Conservation (phyloP, 2,329 filamentous ascomycete genomes). For the Conoideocrella luteorostrata region DNA sequence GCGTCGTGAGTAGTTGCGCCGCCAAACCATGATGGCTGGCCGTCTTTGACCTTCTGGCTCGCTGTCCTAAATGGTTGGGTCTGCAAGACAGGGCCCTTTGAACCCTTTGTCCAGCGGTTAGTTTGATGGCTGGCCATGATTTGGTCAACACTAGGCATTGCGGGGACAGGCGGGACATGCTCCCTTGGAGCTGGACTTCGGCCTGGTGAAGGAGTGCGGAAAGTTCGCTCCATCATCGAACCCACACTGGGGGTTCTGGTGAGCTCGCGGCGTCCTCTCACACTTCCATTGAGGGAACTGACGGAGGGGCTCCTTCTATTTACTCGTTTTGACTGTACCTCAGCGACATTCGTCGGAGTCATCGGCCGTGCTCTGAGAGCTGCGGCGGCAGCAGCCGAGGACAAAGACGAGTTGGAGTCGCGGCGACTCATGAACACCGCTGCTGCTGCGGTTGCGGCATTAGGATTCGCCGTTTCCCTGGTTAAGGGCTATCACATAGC, state of each 20-base stretch:
- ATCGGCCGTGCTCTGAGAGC: slow-evolving; percentile 73
- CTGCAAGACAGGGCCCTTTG: slow-evolving; percentile 35
- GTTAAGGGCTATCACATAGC: slow-evolving; percentile 50
- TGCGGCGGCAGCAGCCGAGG: slow-evolving; percentile 78
- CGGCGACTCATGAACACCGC: slow-evolving; percentile 67
- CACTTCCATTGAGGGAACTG: slow-evolving; percentile 56
- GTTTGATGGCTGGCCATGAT: slow-evolving; percentile 17
- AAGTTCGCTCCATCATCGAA: slow-evolving; percentile 86
- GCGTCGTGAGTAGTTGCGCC: slow-evolving; percentile 36
- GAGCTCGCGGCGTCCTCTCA: slow-evolving; percentile 37
- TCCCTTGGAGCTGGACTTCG: slow-evolving; percentile 33
- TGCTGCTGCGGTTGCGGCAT: slow-evolving; percentile 72
- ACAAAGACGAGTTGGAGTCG: slow-evolving; percentile 61
- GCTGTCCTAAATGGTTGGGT: slow-evolving; percentile 46
- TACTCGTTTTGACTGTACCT: slow-evolving; percentile 84
- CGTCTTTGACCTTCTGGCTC: slow-evolving; percentile 42
- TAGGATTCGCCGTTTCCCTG: slow-evolving; percentile 58
- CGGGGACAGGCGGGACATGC: slow-evolving; percentile 66
- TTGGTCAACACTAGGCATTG: slow-evolving; percentile 50
- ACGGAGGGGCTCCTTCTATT: slow-evolving; percentile 64
- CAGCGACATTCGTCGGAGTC: slow-evolving; percentile 71
- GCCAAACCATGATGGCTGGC: slow-evolving; percentile 43
- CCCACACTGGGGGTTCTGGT: slow-evolving; percentile 62
- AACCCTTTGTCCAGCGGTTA: slow-evolving; percentile 22
- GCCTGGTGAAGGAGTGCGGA: slow-evolving; percentile 66